Conservation (phyloP, 1,139 yeast genomes). For the Saccharomyces hybrid region DNA sequence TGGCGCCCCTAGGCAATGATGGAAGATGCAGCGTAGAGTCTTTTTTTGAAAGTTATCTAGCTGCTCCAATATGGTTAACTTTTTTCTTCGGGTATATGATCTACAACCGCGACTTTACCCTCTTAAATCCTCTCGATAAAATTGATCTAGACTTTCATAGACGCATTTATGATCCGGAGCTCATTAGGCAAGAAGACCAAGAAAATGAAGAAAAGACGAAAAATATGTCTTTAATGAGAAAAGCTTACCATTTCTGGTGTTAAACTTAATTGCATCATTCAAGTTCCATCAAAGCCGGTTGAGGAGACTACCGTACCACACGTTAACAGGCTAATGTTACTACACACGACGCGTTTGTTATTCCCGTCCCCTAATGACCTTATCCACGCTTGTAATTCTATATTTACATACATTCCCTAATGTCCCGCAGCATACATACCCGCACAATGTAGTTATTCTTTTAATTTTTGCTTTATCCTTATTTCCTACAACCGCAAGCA, state of each 20-base stretch:
- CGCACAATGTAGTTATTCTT: background rate
- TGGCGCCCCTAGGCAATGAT: no score
- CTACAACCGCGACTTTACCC: no score
- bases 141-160: no score
- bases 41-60: no score
- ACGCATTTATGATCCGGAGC: no score
- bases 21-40: no score
- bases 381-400: background rate
- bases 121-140: no score
- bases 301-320: background rate
- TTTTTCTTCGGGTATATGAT: no score
- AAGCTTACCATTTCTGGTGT: slow-evolving; percentile 13
- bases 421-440: background rate
- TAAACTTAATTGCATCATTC: background rate
- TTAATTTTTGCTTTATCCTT: background rate
- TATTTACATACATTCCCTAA: background rate
- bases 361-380: background rate
- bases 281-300: background rate
- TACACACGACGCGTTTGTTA: background rate
- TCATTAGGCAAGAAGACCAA: slow-evolving; percentile 29
- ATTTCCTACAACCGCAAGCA: background rate
- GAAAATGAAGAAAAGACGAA: slow-evolving; percentile 33
- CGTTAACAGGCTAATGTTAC: background rate
- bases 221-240: slow-evolving; percentile 6
- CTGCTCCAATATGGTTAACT: no score